These are phyloP conservation scores for Starmera pachycereana DNA, from an alignment of 805 yeast species.

Conservation along the genomic window DNA sequence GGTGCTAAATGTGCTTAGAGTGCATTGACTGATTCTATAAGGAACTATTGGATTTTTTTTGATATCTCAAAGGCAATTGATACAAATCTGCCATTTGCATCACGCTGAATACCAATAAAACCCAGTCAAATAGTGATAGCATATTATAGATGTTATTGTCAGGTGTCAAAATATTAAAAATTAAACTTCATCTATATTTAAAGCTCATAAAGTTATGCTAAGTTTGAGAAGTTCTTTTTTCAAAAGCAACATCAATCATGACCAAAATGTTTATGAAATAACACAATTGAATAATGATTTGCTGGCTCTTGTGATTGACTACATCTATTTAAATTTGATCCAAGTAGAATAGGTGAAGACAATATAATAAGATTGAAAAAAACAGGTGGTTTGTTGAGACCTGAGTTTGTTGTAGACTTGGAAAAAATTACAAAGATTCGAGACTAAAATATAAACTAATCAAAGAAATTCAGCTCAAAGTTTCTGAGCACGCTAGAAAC, in stretches of 20 bases:
- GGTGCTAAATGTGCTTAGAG: conserved; percentile 76
- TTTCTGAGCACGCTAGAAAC: conserved; percentile 12
- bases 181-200: conserved; percentile 2
- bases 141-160: conserved; percentile 15
- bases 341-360: conserved; percentile 23
- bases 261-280: conserved; percentile 16
- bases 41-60: conserved; percentile 44
- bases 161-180: conserved; percentile 10
- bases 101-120: conserved; percentile 23
- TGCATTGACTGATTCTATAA: conserved; percentile 57
- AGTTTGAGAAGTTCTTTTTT: conserved; percentile 26
- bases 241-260: conserved; percentile 10
- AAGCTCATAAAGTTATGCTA: conserved; percentile 31
- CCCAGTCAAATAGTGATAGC: conserved; percentile 12
- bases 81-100: conserved; percentile 59
- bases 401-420: conserved; percentile 27
- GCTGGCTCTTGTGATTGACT: conserved; percentile 19
- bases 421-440: conserved; percentile 20
- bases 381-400: too few relatives aligned
- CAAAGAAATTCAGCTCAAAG: conserved; percentile 16
- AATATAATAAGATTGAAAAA: too few relatives aligned
- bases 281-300: conserved; percentile 11
- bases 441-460: conserved; percentile 22
- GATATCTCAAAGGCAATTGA: conserved; percentile 66
- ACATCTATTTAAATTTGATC: conserved; percentile 28